These are phyloP conservation scores for Metschnikowia cerradonensis DNA, from an alignment of 805 yeast species.

Conservation along the genomic window DNA sequence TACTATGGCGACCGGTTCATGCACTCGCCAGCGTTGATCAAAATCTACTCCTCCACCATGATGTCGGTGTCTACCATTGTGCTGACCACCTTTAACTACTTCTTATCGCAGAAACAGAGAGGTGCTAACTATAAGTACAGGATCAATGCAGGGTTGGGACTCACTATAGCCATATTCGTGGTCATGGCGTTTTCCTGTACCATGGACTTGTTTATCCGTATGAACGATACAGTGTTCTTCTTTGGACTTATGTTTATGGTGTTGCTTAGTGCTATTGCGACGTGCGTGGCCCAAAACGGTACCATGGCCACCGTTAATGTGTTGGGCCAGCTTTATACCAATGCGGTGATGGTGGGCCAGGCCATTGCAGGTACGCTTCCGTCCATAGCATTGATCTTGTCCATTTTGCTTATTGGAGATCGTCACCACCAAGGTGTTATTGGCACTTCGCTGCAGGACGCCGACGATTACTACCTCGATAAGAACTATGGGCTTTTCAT, in stretches of 20 bases:
- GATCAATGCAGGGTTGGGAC: constrained; percentile 53
- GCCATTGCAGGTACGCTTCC: constrained; percentile 94
- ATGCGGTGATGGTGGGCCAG: constrained; percentile 92
- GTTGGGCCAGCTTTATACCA: constrained; percentile 72
- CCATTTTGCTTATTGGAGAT: constrained; percentile 44
- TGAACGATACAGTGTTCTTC: constrained; percentile 45
- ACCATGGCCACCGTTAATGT: constrained; percentile 81
- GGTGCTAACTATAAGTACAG: constrained; percentile 56
- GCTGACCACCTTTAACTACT: constrained; percentile 54
- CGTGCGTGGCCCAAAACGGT: constrained; percentile 85
- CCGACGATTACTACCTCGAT: constrained; percentile 22
- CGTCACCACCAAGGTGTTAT: constrained; percentile 12
- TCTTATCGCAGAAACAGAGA: constrained; percentile 61
- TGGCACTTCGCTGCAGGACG: constrained; percentile 12
- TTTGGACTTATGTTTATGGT: constrained; percentile 59
- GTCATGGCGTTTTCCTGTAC: constrained; percentile 52
- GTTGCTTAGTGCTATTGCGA: constrained; percentile 63
- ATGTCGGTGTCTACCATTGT: constrained; percentile 80
- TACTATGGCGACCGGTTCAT: constrained; percentile 66
- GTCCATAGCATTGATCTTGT: constrained; percentile 58
- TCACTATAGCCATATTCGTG: constrained; percentile 57
- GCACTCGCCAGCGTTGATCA: constrained; percentile 46
- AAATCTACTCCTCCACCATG: constrained; percentile 73
- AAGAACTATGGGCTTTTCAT: constrained; percentile 39
- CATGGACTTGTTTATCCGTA: constrained; percentile 27